Conservation (phyloP, 305 asterid species). For the Caryopteris hybrid region DNA sequence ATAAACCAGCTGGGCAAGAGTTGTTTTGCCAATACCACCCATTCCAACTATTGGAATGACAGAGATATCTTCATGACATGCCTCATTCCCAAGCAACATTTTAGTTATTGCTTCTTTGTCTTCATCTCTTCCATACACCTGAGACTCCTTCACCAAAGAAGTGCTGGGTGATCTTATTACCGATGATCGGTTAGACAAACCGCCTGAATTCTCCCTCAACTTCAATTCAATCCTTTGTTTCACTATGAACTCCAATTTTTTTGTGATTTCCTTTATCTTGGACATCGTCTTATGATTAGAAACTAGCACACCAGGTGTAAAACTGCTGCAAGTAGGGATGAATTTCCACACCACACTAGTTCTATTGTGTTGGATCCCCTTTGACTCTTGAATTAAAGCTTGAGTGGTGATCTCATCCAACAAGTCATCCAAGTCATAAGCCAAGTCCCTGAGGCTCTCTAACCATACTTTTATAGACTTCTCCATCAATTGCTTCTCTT, state of each 20-base stretch:
- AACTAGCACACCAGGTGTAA: constrained; percentile 31
- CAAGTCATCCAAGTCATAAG: constrained; percentile 60
- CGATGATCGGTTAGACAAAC: constrained; percentile 17
- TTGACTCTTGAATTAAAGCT: constrained; percentile 26
- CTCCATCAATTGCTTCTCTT: constrained; percentile 49
- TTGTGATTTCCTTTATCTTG: constrained; percentile 34
- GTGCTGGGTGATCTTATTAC: constrained; percentile 34
- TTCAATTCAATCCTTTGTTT: constrained; percentile 30
- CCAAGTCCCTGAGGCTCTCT: constrained; percentile 45
- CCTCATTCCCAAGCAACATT: constrained; percentile 31
- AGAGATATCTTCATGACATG: constrained; percentile 18
- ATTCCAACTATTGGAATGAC: constrained; percentile 49
- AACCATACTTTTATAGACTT: constrained; percentile 40
- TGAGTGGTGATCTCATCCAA: constrained; percentile 54
- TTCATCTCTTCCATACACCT: constrained; percentile 50
- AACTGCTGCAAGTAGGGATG: constrained; percentile 36
- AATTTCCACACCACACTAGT: constrained; percentile 29
- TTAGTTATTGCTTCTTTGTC: constrained; percentile 38
- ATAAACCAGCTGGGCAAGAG: constrained; percentile 51
- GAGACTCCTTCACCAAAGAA: constrained; percentile 39
- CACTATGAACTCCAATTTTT: constrained; percentile 24
- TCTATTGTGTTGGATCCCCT: constrained; percentile 21
- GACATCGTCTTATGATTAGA: constrained; percentile 34
- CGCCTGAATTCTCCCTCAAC: constrained; percentile 24
- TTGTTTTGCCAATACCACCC: constrained; percentile 59